These are phyloP conservation scores for Sporothrix humicola DNA, from an alignment of 2,329 filamentous ascomycete genomes.

Conservation along the genomic window DNA sequence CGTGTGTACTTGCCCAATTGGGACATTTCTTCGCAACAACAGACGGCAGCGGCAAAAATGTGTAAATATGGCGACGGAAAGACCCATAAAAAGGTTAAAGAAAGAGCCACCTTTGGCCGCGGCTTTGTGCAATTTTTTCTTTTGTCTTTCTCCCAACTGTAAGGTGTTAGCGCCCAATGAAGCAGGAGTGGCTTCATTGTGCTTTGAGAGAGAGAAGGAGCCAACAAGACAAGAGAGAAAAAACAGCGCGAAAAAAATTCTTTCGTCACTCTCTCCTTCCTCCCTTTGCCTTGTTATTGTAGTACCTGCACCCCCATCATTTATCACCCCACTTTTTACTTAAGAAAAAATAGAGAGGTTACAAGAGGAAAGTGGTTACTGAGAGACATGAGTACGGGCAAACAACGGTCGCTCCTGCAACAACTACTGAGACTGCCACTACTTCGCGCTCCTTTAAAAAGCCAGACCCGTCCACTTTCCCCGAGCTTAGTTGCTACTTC, in stretches of 20 bases:
- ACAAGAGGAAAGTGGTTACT: constrained; percentile 14
- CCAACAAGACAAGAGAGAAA: not conserved
- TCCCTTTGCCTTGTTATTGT: constrained; percentile 6
- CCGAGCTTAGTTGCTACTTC: constrained; percentile 7
- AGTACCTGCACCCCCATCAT: not conserved
- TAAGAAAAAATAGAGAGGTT: not conserved
- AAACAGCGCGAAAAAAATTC: constrained; percentile 24
- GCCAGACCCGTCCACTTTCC: constrained; percentile 27
- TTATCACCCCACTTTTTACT: constrained; percentile 21
- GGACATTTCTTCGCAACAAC: not conserved
- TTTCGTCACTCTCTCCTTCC: constrained; percentile 15
- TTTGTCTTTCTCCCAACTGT: not conserved
- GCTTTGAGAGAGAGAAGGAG: not conserved
- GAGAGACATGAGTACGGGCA: constrained; percentile 11
- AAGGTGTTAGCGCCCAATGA: not conserved
- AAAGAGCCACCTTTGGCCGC: not conserved
- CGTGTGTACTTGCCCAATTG: constrained; percentile 32
- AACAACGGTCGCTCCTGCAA: constrained; percentile 19
- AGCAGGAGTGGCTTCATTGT: not conserved
- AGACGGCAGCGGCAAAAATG: not conserved
- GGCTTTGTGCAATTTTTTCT: not conserved
- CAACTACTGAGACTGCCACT: not conserved
- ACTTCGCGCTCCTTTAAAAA: constrained; percentile 30
- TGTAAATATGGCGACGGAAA: not conserved
- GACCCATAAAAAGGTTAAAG: not conserved